phyloP scores from a whole-genome alignment of 768 basidiomycete species.

The Suillus americanus region DNA sequence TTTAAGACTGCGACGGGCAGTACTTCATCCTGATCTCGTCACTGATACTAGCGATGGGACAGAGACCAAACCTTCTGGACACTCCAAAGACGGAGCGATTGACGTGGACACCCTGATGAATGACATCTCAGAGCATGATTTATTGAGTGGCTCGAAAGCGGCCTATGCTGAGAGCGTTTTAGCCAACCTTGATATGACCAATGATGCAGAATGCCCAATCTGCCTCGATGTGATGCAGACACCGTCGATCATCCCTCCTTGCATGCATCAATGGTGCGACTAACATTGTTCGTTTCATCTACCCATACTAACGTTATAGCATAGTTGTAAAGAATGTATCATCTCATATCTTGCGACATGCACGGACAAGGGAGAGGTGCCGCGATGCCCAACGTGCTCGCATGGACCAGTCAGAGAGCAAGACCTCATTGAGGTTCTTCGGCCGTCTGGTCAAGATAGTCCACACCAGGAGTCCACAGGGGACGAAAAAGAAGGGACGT shows the following conservation, averaged over 20 bases:
- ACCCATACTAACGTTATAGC: constrained; percentile 3
- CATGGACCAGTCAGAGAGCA: constrained; percentile 64
- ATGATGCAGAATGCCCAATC: constrained; percentile 74
- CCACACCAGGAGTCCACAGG: constrained; percentile 12
- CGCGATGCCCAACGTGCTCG: constrained; percentile 79
- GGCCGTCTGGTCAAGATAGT: constrained; percentile 19
- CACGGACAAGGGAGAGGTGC: constrained; percentile 67
- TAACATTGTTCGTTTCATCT: neutral
- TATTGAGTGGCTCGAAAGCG: constrained; percentile 31
- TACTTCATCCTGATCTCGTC: constrained; percentile 87
- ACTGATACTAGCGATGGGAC: constrained; percentile 49
- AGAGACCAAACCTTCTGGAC: constrained; percentile 33
- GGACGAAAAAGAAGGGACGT: constrained; percentile 19
- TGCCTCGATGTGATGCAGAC: constrained; percentile 78
- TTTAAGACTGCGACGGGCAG: constrained; percentile 80
- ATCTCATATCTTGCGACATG: constrained; percentile 67
- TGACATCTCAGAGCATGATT: constrained; percentile 42
- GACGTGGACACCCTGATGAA: constrained; percentile 62
- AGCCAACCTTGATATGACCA: constrained; percentile 48
- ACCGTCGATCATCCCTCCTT: constrained; percentile 69
- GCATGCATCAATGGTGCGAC: constrained; percentile 71
- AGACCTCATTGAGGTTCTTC: constrained; percentile 64
- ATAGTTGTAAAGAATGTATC: constrained; percentile 90
- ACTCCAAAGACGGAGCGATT: constrained; percentile 38
- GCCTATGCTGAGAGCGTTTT: constrained; percentile 66